Evolutionary conservation across 164 flowering plant genomes (phyloP).

Genomic region (Paratinospora sagittata): DNA sequence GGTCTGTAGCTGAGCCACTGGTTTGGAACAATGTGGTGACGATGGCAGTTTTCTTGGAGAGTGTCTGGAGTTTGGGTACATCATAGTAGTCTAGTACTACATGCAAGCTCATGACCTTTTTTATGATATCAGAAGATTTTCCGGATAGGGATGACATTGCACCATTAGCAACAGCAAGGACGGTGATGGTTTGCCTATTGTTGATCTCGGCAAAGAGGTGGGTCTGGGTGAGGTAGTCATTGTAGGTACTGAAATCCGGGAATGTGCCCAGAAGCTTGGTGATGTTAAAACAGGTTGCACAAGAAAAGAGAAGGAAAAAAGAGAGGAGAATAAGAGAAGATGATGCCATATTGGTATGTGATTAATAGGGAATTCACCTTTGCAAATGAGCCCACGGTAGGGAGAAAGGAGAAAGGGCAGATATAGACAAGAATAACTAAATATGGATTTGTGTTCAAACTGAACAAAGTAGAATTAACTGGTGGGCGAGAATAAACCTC

Average conservation of each 20-base stretch:
- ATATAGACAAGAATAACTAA: conserved; percentile 4
- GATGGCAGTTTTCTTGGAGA: conserved; percentile 23
- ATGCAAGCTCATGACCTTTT: conserved; percentile 43
- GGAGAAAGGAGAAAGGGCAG: not conserved
- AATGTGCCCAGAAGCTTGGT: conserved; percentile 37
- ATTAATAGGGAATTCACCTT: conserved; percentile 16
- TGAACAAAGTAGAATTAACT: not conserved
- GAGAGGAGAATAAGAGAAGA: conserved; percentile 15
- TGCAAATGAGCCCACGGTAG: not conserved
- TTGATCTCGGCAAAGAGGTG: conserved; percentile 42
- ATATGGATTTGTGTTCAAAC: not conserved
- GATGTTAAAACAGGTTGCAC: conserved; percentile 48
- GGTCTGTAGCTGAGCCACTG: conserved; percentile 31
- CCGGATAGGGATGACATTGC: conserved; percentile 28
- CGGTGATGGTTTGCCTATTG: conserved; percentile 50
- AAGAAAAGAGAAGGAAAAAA: conserved; percentile 23
- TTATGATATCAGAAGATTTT: conserved; percentile 21
- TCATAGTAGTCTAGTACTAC: conserved; percentile 69
- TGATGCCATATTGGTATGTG: conserved; percentile 4
- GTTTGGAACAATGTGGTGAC: conserved; percentile 61
- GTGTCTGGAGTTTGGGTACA: conserved; percentile 25
- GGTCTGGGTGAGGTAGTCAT: conserved; percentile 42
- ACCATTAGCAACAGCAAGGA: conserved; percentile 46
- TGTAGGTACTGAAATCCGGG: conserved; percentile 47
- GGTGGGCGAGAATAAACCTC: not conserved